Conservation (phyloP, 768 basidiomycete genomes). For the Pleurotus sapidus region DNA sequence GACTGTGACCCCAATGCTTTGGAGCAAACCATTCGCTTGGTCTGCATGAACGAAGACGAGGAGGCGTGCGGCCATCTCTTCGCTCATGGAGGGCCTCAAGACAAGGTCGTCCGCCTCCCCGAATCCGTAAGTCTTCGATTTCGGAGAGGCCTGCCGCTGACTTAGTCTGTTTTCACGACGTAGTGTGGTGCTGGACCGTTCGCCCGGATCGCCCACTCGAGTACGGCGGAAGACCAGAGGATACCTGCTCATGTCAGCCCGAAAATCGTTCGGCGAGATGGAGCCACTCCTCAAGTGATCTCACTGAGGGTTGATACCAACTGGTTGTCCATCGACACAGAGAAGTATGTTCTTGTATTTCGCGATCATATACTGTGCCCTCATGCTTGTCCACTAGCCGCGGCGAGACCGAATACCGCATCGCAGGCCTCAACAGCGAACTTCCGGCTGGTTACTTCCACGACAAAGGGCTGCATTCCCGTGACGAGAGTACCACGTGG, state of each 20-base stretch:
- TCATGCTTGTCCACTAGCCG: neutral
- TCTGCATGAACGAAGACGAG: neutral
- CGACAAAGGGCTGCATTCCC: neutral
- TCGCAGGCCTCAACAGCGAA: neutral
- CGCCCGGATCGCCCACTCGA: neutral
- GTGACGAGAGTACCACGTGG: neutral
- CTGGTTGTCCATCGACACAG: neutral
- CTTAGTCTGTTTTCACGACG: neutral
- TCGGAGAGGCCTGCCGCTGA: neutral
- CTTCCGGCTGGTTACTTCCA: neutral
- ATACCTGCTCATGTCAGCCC: neutral
- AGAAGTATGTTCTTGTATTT: neutral
- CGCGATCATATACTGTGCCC: neutral
- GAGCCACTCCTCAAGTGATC: neutral
- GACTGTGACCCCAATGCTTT: neutral
- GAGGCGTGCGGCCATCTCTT: neutral
- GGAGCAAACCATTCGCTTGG: neutral
- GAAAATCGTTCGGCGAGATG: neutral
- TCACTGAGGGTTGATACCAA: neutral
- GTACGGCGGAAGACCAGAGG: neutral
- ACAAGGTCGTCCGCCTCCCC: slow-evolving; percentile 1
- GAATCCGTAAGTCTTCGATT: neutral
- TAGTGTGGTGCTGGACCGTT: slow-evolving; percentile 3
- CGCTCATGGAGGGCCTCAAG: neutral
- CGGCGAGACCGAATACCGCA: neutral